Evolutionary conservation across 805 yeast genomes (phyloP), one percentile per base, ranked within the genome.

Genomic region (Zygosaccharomyces siamensis): DNA sequence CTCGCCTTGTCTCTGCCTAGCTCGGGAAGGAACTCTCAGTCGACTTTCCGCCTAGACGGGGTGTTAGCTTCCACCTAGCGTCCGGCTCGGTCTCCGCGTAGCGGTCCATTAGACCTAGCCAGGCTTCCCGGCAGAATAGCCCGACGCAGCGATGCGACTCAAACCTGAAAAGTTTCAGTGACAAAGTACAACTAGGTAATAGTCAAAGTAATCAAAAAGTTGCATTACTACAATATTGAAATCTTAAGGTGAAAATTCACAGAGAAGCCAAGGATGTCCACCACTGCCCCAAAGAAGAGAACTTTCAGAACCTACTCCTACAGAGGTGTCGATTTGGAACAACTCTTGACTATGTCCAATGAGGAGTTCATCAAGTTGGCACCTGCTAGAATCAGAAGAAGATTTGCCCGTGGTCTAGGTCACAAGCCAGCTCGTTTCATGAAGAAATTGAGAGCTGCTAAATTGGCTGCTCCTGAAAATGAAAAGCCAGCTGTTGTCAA

Each of bases 341-440:
- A 92, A 73, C 83, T 93, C 72, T 80, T 92, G 73, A 93, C 86
- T 76, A 79, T 92, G 83, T 79, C 88, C 75, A 87, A 89, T 69
- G 97, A 92, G 80, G 97, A 93, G 71, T 93, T 93, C 79, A 84
- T 92, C 76, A 86, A 92, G 76, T 81, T 93, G 73, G 89, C 96
- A 72, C 89, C 86, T 72, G 95, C 99, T 71, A 89, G 99, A 82
- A 97, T 92, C 73, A 92, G 98, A 86, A 88, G 99, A 88, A 90
- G 96, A 86, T 89, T 92, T 80, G 86, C 89, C 76, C 86, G 96
- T 81, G 98, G 98, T 80, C 81, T 92, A 71, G 90, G 86, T 73
- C 75, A 86, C 75, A 89, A 88, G 81, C 95, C 96, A 78, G 83
- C 83, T 84, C 92, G 93, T 75, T 83, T 93, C 77, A 83, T 92